phyloP scores from a whole-genome alignment of 495 filamentous ascomycete genomes.

The Venustampulla echinocandica region DNA sequence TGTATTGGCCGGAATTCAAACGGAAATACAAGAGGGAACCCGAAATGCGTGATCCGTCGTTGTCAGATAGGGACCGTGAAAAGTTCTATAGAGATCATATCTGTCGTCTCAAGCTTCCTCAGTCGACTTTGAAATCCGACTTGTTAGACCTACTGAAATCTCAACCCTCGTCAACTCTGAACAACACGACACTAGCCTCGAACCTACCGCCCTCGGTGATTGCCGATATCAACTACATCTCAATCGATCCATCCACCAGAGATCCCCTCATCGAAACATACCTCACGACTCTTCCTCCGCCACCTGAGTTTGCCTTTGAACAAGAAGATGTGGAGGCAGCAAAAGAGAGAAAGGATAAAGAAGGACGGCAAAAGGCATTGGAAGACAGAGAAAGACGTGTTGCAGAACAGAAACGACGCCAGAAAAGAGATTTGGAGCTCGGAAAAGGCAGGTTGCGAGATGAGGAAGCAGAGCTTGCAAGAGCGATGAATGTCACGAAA shows the following conservation, averaged over 20 bases:
- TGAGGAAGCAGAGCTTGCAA: slow-evolving; percentile 69
- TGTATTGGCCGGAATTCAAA: slow-evolving; percentile 96
- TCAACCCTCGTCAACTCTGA: slow-evolving; percentile 52
- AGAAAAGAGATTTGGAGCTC: slow-evolving; percentile 54
- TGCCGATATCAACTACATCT: slow-evolving; percentile 72
- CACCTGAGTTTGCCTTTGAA: slow-evolving; percentile 44
- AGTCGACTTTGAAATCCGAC: slow-evolving; percentile 68
- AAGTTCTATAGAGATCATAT: slow-evolving; percentile 87
- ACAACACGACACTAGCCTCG: slow-evolving; percentile 53
- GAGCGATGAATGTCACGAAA: slow-evolving; percentile 69
- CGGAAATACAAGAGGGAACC: slow-evolving; percentile 77
- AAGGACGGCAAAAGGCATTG: slow-evolving; percentile 65
- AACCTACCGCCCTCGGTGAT: slow-evolving; percentile 61
- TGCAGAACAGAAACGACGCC: slow-evolving; percentile 62
- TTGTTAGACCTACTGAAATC: slow-evolving; percentile 67
- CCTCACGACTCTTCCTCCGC: slow-evolving; percentile 60
- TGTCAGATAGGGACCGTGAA: slow-evolving; percentile 83
- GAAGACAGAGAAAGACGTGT: slow-evolving; percentile 65
- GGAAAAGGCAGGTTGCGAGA: slow-evolving; percentile 62
- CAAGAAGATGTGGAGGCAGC: slow-evolving; percentile 53
- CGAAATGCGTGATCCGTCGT: slow-evolving; percentile 66
- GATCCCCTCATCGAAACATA: slow-evolving; percentile 69
- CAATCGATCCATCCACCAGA: slow-evolving; percentile 58
- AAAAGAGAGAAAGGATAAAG: slow-evolving; percentile 54
- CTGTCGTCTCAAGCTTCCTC: slow-evolving; percentile 62